Conservation (phyloP, 2,329 filamentous ascomycete species). For the Aureobasidium melanogenum region DNA sequence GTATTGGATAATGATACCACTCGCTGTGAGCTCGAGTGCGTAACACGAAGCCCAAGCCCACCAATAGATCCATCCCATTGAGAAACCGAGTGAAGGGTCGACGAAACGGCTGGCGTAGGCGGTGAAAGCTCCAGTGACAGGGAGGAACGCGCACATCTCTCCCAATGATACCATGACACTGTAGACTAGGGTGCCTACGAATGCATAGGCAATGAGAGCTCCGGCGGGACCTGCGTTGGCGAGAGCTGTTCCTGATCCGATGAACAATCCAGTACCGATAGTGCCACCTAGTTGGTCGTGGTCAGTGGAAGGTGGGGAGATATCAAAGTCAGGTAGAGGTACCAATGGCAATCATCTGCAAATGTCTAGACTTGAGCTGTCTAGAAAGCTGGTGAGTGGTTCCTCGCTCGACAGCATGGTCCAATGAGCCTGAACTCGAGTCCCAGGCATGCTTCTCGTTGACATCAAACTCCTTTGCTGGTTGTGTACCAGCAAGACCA, state of each 20-base stretch:
- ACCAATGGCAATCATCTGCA: constrained; percentile 32
- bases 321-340: neutral
- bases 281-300: constrained; percentile 16
- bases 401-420: constrained; percentile 5
- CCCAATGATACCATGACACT: constrained; percentile 40
- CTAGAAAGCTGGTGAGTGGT: constrained; percentile 4
- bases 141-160: constrained; percentile 55
- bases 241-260: constrained; percentile 31
- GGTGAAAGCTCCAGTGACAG: constrained; percentile 46
- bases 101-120: constrained; percentile 40
- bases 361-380: constrained; percentile 25
- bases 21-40: constrained; percentile 31
- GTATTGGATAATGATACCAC: constrained; percentile 31
- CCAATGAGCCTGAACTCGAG: neutral
- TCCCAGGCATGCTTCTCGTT: constrained; percentile 7
- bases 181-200: constrained; percentile 39
- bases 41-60: constrained; percentile 35
- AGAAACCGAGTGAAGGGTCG: constrained; percentile 36
- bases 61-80: constrained; percentile 39
- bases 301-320: neutral
- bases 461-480: neutral
- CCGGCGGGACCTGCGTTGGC: constrained; percentile 34
- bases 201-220: constrained; percentile 35
- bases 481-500: neutral
- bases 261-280: constrained; percentile 32